Base-by-base conservation (phyloP, 257 asterid genomes). In the Haberlea rhodopensis region DNA sequence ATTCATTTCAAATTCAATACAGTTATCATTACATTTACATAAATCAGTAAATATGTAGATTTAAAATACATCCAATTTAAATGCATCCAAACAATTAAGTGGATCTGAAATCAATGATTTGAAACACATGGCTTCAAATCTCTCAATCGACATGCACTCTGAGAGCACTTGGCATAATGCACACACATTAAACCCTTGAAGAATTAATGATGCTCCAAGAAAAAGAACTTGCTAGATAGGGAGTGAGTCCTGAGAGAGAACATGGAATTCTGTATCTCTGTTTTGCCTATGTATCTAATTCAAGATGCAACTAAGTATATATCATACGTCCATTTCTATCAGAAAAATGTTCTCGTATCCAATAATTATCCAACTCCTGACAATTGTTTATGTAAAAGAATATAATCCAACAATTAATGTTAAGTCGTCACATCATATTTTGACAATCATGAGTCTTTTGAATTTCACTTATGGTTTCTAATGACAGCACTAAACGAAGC, bases 401-500 rank as follows among this genome's bases (percentile, higher is more conserved):
- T 4, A 40, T 13, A 15, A 15, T 40, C 19, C 49, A 15, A 15
- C 5, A 13, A 40, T 40, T 13, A 40, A 5, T 40, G 4, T 43
- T 16, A 19, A 15, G 51, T 15, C 51, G 16, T 43, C 20, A 5
- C 51, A 43, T 15, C 19, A 4, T 4, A 43, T 13, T 43, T 16
- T 43, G 21, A 24, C 19, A 10, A 10, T 52, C 16, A 6, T 43
- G 5, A 15, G 28, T 37, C 32, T 27, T 24, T 1, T 23, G 22
- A 25, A 21, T 61, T 54, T 37, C 3, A 2, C 60, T 37, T 16
- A 0, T 19, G 45, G 51, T 65, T 65, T 72, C 63, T 31, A 66
- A 25, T 67, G 69, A 58, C 91, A 84, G 95, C 95, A 45, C 75
- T 84, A 61, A 77, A 87, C n/a, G 91, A 87, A 71, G 85, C 95